These are phyloP conservation scores for Naganishia cerealis DNA, from an alignment of 1,284 basidiomycete species.

Conservation along the genomic window DNA sequence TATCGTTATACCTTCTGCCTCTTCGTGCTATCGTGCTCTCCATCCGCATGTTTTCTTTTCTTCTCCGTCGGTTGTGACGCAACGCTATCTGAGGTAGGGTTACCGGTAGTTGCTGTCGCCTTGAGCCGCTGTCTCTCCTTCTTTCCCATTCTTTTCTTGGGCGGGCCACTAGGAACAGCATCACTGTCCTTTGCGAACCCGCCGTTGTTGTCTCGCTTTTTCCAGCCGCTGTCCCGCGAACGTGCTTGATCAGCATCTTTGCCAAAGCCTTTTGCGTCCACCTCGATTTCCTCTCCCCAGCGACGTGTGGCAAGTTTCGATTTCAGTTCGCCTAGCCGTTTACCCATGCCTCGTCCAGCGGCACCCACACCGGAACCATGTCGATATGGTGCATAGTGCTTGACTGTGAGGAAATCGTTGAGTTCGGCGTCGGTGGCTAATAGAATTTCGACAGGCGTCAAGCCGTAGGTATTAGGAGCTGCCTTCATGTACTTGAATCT, in stretches of 20 bases:
- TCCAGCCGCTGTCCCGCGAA: conserved; percentile 29
- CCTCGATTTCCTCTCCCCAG: conserved; percentile 56
- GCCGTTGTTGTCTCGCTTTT: conserved; percentile 31
- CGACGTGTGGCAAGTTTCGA: conserved; percentile 58
- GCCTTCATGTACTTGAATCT: conserved; percentile 88
- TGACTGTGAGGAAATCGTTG: conserved; percentile 84
- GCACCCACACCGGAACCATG: conserved; percentile 54
- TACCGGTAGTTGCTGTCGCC: conserved; percentile 7
- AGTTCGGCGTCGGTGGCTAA: conserved; percentile 89
- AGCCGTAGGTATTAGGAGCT: conserved; percentile 66
- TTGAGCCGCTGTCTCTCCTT: conserved; percentile 51
- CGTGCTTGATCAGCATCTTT: conserved; percentile 19
- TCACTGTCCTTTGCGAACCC: conserved; percentile 33
- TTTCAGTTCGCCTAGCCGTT: conserved; percentile 74
- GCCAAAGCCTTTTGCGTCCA: conserved; percentile 29
- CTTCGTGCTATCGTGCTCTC: conserved; percentile 35
- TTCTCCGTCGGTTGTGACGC: conserved; percentile 17
- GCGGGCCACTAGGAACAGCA: conserved; percentile 32
- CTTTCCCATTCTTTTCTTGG: conserved; percentile 56
- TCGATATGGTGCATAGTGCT: conserved; percentile 89
- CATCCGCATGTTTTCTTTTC: conserved; percentile 32
- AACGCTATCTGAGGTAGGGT: not conserved
- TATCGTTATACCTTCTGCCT: conserved; percentile 36
- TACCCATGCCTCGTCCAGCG: conserved; percentile 65
- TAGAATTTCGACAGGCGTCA: conserved; percentile 84